Percentiles rank a stretch among this genome's conserved stretches.
phyloP scores from a whole-genome alignment of 140 eudicot species.

The Oenanthe javanica region DNA sequence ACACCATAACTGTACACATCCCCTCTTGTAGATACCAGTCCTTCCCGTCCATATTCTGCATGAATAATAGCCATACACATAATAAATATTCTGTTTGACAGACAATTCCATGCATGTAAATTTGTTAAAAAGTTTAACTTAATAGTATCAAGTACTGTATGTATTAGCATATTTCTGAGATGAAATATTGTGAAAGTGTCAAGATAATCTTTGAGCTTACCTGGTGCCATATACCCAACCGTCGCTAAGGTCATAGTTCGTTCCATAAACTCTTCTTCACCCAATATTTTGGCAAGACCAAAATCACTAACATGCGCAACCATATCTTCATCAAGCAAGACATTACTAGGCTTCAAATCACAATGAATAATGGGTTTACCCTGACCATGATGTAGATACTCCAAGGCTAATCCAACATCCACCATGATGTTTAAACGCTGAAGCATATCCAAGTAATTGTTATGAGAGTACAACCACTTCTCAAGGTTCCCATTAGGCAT shows the following conservation, averaged over 20 bases:
- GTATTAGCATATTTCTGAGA: too few species aligned
- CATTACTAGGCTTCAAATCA: conserved; percentile 8
- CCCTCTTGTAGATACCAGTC: neutral
- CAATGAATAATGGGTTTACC: neutral
- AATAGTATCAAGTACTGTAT: too few species aligned
- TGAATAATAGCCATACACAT: too few species aligned
- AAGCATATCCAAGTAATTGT: conserved; percentile 5
- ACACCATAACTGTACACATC: conserved; percentile 5
- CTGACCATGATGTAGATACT: conserved; percentile 8
- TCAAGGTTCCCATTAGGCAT: conserved; percentile 27
- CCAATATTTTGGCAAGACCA: conserved; percentile 18
- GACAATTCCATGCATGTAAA: neutral
- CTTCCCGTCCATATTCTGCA: conserved; percentile 9
- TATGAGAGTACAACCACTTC: conserved; percentile 22
- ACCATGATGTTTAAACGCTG: conserved; percentile 14
- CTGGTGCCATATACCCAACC: conserved; percentile 28
- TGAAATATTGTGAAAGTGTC: neutral
- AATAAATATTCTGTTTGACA: neutral
- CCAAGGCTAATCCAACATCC: conserved; percentile 9
- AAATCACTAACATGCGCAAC: conserved; percentile 23
- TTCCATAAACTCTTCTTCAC: conserved; percentile 15
- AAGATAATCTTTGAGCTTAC: neutral
- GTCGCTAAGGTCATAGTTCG: conserved; percentile 25
- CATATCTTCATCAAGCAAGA: conserved; percentile 17
- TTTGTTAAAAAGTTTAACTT: neutral